A percentile compares a stretch with the other conserved stretches of the same genome.
phyloP scores from a whole-genome alignment of 225 moss, liverwort and hornwort species.

The Climacium dendroides region DNA sequence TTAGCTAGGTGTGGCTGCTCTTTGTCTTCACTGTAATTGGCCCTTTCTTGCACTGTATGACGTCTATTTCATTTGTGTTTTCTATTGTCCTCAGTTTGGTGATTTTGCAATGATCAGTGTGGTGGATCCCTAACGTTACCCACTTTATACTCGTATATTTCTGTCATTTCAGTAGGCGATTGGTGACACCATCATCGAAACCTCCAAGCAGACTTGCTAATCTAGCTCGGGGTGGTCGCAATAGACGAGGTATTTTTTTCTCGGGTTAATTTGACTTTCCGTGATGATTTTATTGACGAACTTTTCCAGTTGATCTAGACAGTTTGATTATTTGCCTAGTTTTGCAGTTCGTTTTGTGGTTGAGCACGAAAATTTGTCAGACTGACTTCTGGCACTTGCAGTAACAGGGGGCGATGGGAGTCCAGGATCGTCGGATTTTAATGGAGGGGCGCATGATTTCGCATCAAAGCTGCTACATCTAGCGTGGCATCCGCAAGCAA shows the following conservation, averaged over 20 bases:
- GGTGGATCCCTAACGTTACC: neutral
- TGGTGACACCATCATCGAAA: constrained; percentile 51
- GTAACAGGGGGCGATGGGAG: constrained; percentile 63
- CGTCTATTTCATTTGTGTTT: neutral
- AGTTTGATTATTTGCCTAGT: neutral
- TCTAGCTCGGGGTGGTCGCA: constrained; percentile 46
- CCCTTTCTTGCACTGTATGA: neutral
- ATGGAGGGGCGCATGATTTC: constrained; percentile 91
- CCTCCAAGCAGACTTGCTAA: constrained; percentile 63
- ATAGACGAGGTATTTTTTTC: constrained; percentile 18
- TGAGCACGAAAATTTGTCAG: neutral
- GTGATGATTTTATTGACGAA: neutral
- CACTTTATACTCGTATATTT: neutral
- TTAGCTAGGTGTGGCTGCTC: neutral
- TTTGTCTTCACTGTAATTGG: neutral
- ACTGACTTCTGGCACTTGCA: neutral
- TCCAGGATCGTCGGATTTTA: constrained; percentile 73
- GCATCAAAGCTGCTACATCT: constrained; percentile 93
- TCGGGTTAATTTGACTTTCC: neutral
- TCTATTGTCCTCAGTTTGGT: neutral
- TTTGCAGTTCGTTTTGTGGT: neutral
- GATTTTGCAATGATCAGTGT: neutral
- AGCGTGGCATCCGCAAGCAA: constrained; percentile 94
- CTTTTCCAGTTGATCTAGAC: neutral
- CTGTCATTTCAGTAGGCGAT: constrained; percentile 29